Conservation (phyloP, 1,284 basidiomycete species). For the Ganoderma sinense region DNA sequence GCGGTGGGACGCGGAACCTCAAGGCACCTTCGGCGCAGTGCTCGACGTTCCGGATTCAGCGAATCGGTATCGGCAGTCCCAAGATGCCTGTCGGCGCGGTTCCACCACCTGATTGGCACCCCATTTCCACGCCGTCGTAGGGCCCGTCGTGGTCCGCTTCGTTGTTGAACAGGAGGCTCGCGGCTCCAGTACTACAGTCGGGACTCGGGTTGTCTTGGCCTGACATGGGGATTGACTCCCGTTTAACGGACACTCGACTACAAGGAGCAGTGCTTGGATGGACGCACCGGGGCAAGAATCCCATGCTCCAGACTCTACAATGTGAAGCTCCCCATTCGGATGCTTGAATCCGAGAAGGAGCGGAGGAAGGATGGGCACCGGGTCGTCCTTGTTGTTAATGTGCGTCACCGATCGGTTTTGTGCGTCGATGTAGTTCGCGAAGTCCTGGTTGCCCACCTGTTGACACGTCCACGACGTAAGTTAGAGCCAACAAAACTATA, state of each 20-base stretch:
- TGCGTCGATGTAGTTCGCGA: conserved; percentile 64
- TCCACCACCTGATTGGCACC: conserved; percentile 41
- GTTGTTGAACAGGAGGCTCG: conserved; percentile 55
- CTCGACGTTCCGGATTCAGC: background rate
- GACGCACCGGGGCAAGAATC: conserved; percentile 50
- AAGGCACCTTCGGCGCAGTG: background rate
- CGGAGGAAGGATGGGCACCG: conserved; percentile 44
- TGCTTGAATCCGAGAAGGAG: conserved; percentile 62
- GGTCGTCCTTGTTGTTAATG: conserved; percentile 39
- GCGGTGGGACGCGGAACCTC: background rate
- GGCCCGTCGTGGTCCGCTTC: conserved; percentile 60
- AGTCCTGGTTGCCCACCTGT: conserved; percentile 60
- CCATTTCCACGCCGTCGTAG: conserved; percentile 64
- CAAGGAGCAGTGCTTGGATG: background rate
- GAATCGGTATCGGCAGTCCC: conserved; percentile 5
- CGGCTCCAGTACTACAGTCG: conserved; percentile 62
- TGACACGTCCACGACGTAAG: background rate
- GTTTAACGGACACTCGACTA: background rate
- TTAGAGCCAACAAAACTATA: background rate
- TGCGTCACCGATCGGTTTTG: conserved; percentile 33
- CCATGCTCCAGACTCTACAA: conserved; percentile 55
- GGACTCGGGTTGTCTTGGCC: conserved; percentile 63
- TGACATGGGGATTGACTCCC: conserved; percentile 10
- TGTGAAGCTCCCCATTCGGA: conserved; percentile 65
- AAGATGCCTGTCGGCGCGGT: conserved; percentile 6